Evolutionary conservation across 768 basidiomycete genomes (phyloP).

Genomic region (Mycena polygramma): DNA sequence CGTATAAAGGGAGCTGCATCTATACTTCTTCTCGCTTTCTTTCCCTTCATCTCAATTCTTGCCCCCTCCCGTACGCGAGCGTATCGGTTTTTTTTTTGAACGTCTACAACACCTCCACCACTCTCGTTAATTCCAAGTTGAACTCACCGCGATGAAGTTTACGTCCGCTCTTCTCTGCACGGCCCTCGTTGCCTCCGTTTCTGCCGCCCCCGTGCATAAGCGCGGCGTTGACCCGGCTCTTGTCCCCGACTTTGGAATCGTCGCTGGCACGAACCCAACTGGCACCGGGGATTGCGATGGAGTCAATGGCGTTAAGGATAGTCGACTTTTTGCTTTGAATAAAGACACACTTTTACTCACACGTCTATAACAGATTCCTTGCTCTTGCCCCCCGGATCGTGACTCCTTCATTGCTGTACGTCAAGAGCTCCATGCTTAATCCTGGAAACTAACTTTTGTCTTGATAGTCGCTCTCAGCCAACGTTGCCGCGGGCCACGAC

Average conservation of each 20-base stretch:
- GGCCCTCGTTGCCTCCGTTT: background rate
- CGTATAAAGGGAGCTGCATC: background rate
- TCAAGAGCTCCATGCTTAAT: background rate
- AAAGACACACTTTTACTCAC: too few species aligned
- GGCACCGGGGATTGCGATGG: conserved; percentile 23
- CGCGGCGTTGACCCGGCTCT: conserved; percentile 48
- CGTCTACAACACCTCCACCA: background rate
- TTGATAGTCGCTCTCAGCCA: conserved; percentile 58
- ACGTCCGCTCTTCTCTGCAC: background rate
- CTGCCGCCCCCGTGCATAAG: background rate
- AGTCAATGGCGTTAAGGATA: conserved; percentile 49
- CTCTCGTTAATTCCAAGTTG: background rate
- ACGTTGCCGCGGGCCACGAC: conserved; percentile 73
- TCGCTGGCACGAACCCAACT: conserved; percentile 8
- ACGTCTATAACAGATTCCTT: conserved; percentile 58
- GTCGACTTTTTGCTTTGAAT: too few species aligned
- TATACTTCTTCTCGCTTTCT: background rate
- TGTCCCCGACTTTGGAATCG: conserved; percentile 23
- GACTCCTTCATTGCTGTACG: conserved; percentile 8
- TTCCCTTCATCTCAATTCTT: background rate
- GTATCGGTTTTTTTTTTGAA: background rate
- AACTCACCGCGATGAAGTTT: background rate
- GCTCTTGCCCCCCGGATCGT: conserved; percentile 69
- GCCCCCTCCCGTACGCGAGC: background rate
- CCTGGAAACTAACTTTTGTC: background rate